Conservation (phyloP, 495 filamentous ascomycete species). For the Parachaetomium inaequale region DNA sequence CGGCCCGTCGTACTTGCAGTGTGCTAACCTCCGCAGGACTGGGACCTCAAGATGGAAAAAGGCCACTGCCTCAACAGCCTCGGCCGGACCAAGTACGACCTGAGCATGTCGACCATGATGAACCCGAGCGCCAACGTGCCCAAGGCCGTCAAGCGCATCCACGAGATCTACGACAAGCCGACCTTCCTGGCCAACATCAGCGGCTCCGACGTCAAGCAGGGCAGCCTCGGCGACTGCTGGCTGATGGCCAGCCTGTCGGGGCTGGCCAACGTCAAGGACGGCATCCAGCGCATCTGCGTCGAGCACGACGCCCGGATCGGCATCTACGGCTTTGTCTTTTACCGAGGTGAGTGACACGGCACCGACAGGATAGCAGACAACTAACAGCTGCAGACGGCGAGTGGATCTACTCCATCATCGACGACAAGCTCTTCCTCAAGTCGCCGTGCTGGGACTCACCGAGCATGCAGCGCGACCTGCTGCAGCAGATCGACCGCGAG, state of each 20-base stretch:
- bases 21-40: slow-evolving; percentile 38
- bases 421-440: slow-evolving; percentile 74
- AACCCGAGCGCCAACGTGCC: slow-evolving; percentile 48
- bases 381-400: slow-evolving; percentile 62
- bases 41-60: slow-evolving; percentile 49
- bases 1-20: neutral
- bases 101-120: slow-evolving; percentile 34
- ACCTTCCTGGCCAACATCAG: slow-evolving; percentile 75
- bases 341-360: slow-evolving; percentile 46
- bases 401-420: slow-evolving; percentile 90
- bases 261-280: slow-evolving; percentile 69
- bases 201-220: slow-evolving; percentile 76
- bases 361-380: neutral
- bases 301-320: slow-evolving; percentile 69
- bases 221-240: slow-evolving; percentile 87
- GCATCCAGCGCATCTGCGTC: slow-evolving; percentile 81
- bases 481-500: slow-evolving; percentile 57
- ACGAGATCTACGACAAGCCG: slow-evolving; percentile 88
- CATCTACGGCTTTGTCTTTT: slow-evolving; percentile 95
- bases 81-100: slow-evolving; percentile 43
- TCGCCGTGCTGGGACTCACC: slow-evolving; percentile 74
- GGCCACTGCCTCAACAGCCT: slow-evolving; percentile 47
- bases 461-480: slow-evolving; percentile 50
- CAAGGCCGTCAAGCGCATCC: slow-evolving; percentile 64
- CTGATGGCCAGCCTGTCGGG: slow-evolving; percentile 84